Evolutionary conservation across 106 monocot genomes (phyloP).

Genomic region (Dendrobium huoshanense): DNA sequence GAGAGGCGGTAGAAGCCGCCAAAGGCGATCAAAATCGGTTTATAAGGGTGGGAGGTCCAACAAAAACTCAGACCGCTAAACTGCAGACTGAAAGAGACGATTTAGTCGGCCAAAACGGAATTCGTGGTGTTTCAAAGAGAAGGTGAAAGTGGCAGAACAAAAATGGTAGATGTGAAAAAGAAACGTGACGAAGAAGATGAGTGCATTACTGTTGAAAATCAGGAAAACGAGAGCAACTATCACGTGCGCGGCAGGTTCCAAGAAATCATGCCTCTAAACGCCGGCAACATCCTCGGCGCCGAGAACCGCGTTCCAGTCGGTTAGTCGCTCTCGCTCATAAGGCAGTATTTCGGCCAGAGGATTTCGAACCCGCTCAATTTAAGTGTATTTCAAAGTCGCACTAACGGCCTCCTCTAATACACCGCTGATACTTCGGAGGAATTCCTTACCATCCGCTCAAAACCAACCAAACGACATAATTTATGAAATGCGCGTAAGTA

Average conservation of each 20-base stretch:
- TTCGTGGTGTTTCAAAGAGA: background rate
- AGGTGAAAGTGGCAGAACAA: background rate
- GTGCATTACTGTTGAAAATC: background rate
- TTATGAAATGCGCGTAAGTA: no score
- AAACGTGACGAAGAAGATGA: background rate
- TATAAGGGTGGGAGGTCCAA: no score
- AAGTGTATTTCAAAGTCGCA: no score
- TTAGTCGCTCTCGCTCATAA: conserved; percentile 52
- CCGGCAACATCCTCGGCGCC: conserved; percentile 49
- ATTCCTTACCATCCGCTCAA: no score
- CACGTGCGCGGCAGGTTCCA: conserved; percentile 65
- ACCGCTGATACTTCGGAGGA: no score
- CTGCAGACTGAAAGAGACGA: background rate
- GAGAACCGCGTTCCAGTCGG: conserved; percentile 47
- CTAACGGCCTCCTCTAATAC: no score
- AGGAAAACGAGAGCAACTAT: background rate
- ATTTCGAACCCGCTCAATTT: no score
- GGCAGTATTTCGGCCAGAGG: no score
- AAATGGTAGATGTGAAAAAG: background rate
- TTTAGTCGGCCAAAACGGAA: background rate
- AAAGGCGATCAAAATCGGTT: no score
- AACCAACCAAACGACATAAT: no score
- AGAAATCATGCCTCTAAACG: conserved; percentile 60
- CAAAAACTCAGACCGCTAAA: no score
- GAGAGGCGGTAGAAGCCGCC: no score